These are phyloP conservation scores for Schizosaccharomyces versatilis DNA, from an alignment of 1,139 yeast species.

Conservation along the genomic window DNA sequence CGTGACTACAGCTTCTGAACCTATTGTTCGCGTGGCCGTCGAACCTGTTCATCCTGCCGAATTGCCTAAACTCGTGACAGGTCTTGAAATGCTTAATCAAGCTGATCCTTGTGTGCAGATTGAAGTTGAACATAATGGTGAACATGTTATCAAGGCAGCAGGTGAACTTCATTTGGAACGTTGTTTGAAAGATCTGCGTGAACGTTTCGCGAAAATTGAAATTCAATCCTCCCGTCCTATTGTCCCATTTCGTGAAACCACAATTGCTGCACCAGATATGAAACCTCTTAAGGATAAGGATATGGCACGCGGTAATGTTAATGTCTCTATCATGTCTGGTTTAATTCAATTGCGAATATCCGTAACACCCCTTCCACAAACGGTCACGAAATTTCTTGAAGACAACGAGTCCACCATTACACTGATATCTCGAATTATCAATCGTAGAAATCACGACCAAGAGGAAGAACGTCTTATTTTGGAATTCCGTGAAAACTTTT, in stretches of 20 bases:
- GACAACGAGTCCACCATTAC: background rate
- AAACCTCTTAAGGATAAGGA: background rate
- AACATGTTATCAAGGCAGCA: slow-evolving; percentile 78
- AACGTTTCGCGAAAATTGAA: slow-evolving; percentile 80
- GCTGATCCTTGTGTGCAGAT: slow-evolving; percentile 90
- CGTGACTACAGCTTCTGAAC: slow-evolving; percentile 43
- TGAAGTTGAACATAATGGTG: slow-evolving; percentile 70
- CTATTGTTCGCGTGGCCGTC: slow-evolving; percentile 80
- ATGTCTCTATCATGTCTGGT: background rate
- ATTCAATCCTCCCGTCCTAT: slow-evolving; percentile 77
- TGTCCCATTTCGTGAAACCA: slow-evolving; percentile 83
- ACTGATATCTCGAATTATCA: background rate
- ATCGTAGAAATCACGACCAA: background rate
- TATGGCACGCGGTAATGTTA: background rate
- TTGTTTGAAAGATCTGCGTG: slow-evolving; percentile 68
- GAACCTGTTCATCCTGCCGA: slow-evolving; percentile 80
- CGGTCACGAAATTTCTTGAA: background rate
- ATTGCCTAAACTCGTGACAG: slow-evolving; percentile 52
- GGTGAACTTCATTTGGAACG: slow-evolving; percentile 86
- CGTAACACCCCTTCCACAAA: background rate
- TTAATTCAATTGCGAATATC: background rate
- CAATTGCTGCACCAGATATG: slow-evolving; percentile 29
- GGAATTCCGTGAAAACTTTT: background rate
- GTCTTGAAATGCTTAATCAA: slow-evolving; percentile 53
- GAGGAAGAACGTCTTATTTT: slow-evolving; percentile 1